Evolutionary conservation across 768 basidiomycete species (phyloP).

Genomic region (Phanerodontia chrysosporium): DNA sequence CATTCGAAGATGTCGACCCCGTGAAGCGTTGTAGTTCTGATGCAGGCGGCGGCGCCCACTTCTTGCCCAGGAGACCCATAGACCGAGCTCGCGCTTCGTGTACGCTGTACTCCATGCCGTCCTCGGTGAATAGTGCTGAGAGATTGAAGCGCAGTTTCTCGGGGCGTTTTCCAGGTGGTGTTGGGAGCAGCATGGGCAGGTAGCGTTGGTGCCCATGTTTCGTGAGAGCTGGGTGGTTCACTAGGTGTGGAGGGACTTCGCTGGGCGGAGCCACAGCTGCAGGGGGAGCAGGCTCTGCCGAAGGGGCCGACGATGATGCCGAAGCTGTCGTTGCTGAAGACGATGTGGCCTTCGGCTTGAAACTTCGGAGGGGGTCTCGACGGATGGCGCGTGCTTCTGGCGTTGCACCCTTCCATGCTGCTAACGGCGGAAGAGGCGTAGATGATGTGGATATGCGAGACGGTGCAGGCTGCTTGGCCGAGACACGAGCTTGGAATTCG

Average conservation of each 20-base stretch:
- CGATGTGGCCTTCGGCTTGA: constrained; percentile 5
- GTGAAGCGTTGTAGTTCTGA: constrained; percentile 37
- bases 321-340: not conserved
- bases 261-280: not conserved
- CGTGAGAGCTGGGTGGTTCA: constrained; percentile 4
- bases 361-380: constrained; percentile 34
- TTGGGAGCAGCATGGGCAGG: constrained; percentile 69
- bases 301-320: constrained; percentile 26
- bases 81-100: constrained; percentile 80
- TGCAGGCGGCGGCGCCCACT: constrained; percentile 67
- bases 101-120: constrained; percentile 77
- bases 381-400: constrained; percentile 24
- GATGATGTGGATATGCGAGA: constrained; percentile 16
- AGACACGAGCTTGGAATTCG: constrained; percentile 64
- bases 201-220: constrained; percentile 43
- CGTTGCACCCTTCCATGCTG: constrained; percentile 20
- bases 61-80: constrained; percentile 80
- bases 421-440: constrained; percentile 1
- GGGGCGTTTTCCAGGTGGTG: constrained; percentile 61
- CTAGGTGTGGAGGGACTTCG: constrained; percentile 13
- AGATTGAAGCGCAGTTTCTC: constrained; percentile 71
- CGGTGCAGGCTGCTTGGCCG: constrained; percentile 15
- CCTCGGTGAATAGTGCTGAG: constrained; percentile 66
- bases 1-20: not conserved
- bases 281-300: constrained; percentile 20